These are phyloP conservation scores for Rubia balearica DNA, from an alignment of 305 asterid genomes.

Conservation along the genomic window DNA sequence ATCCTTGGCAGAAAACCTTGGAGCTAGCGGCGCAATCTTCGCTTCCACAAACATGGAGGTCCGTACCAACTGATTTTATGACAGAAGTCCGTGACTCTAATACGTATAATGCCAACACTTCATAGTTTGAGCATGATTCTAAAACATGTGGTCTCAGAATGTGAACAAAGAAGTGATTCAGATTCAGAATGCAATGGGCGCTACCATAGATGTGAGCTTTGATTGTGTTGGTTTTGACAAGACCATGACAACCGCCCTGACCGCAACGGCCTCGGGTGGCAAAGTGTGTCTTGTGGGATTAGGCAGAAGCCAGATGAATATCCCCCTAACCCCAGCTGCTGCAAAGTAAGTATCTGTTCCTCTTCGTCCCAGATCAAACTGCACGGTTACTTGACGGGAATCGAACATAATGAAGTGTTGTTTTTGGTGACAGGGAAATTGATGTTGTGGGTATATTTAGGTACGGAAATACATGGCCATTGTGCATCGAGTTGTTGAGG, in stretches of 20 bases:
- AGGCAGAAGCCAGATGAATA: constrained; percentile 26
- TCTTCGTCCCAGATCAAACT: background rate
- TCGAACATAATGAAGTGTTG: background rate
- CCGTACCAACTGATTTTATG: background rate
- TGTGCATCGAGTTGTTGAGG: constrained; percentile 29
- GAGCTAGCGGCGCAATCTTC: constrained; percentile 25
- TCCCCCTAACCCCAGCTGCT: constrained; percentile 39
- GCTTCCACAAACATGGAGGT: constrained; percentile 31
- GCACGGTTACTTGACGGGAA: background rate
- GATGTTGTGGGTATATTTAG: constrained; percentile 34
- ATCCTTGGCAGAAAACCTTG: constrained; percentile 24
- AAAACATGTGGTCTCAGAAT: constrained; percentile 19
- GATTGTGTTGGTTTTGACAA: constrained; percentile 34
- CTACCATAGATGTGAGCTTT: constrained; percentile 21
- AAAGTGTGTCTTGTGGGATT: constrained; percentile 35
- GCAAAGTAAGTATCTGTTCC: constrained; percentile 22
- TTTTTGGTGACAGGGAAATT: constrained; percentile 25
- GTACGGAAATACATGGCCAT: constrained; percentile 32
- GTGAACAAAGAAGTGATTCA: constrained; percentile 20
- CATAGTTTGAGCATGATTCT: background rate
- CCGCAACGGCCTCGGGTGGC: constrained; percentile 30
- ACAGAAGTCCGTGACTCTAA: too few species aligned
- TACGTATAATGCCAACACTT: too few species aligned
- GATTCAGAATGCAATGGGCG: constrained; percentile 23
- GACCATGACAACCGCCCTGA: constrained; percentile 29